Evolutionary conservation across 176 grass and related monocot species (phyloP), one percentile per base, ranked within the genome.

Genomic region (Oryza punctata): DNA sequence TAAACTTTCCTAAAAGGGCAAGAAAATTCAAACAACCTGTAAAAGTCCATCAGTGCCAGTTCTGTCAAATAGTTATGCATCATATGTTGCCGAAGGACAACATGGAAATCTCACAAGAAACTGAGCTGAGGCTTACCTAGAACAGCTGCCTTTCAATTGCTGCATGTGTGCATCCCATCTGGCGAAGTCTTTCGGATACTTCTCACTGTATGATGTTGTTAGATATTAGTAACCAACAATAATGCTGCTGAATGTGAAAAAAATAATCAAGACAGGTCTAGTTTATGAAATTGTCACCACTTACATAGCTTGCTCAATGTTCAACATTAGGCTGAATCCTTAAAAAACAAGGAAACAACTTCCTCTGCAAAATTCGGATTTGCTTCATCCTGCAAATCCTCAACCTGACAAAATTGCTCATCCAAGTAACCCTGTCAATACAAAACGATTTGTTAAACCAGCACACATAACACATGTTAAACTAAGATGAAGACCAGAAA

Each of bases 281-380:
- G 27, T 75, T 70, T 29, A 85, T 86, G 33, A 63, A 73, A 89
- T 52, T 25, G 29, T 27, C 33, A 63, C 27, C 63, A 82, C 89
- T 89, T 86, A 95, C 96, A 98, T 74, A 77, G 91, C 89, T 89
- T 91, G 96, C 85, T 91, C 95, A 77, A 95, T 90, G 65, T 95
- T 98, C 71, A 89, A 14, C 37, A 93, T 85, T 84, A 91, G 1
- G 91, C 28, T 52, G 92, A 98, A 70, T 98, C 93, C 85, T 88
- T 93, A 63, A 95, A 91, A 69, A 95, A 98, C 87, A 93, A 90
- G 54, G 89, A 88, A 67, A 90, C 95, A 63, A 98, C 95, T 86
- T 98, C 95, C 79, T 95, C 90, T 13, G 88, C 80, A 88, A 95
- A 98, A 81, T 98, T 91, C 60, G 95, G 92, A 84, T 93, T 98